Conservation (phyloP, 192 early-diverging fungal species). For the Phycomyces nitens region DNA sequence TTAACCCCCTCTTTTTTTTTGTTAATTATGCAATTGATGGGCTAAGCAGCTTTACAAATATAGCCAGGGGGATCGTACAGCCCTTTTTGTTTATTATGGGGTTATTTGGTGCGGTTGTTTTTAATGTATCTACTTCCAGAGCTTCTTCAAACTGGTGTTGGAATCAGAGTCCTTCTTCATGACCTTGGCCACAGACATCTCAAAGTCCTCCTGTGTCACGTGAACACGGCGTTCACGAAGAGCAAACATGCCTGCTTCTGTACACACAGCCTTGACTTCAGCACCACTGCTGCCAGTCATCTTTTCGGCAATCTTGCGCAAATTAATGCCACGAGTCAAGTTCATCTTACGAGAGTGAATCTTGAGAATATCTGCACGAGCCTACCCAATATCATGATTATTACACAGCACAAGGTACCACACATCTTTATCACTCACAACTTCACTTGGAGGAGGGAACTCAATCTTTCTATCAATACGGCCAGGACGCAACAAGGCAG, state of each 20-base stretch:
- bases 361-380: conserved; percentile 84
- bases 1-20: not conserved
- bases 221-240: conserved; percentile 95
- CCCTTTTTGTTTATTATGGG: no score
- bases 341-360: conserved; percentile 93
- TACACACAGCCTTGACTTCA: conserved; percentile 86
- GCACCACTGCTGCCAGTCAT: conserved; percentile 85
- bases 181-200: conserved; percentile 98
- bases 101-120: not conserved
- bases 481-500: conserved; percentile 82
- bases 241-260: conserved; percentile 89
- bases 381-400: conserved; percentile 25
- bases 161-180: conserved; percentile 98
- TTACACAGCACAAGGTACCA: no score
- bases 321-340: conserved; percentile 83
- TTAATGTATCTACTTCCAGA: conserved; percentile 79
- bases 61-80: no score
- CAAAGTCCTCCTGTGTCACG: conserved; percentile 99
- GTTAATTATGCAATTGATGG: no score
- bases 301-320: conserved; percentile 86
- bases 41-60: no score
- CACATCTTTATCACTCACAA: conserved; percentile 32
- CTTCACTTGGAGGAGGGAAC: conserved; percentile 85
- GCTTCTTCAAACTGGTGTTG: conserved; percentile 94
- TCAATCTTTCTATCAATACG: conserved; percentile 92